phyloP scores from a whole-genome alignment of 495 filamentous ascomycete genomes.

The Pyronema omphalodes region DNA sequence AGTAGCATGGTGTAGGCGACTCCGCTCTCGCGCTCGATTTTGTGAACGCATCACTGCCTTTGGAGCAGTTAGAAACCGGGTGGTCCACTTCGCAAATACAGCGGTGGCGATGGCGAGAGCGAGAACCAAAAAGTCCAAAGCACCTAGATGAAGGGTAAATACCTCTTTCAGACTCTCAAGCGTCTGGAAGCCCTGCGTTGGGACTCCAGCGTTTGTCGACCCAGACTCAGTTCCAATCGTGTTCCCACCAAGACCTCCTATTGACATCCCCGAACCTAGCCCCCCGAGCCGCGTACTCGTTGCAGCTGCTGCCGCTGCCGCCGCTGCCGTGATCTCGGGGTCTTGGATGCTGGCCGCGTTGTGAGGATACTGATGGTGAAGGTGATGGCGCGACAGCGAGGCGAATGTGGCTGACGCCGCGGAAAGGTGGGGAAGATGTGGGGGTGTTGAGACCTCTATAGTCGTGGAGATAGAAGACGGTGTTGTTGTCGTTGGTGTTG shows the following conservation, averaged over 20 bases:
- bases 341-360: neutral
- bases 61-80: slow-evolving; percentile 22
- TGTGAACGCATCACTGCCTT: slow-evolving; percentile 23
- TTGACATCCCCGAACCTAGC: slow-evolving; percentile 2
- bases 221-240: neutral
- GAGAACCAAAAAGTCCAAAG: slow-evolving; percentile 2
- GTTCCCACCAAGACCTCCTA: neutral
- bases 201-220: neutral
- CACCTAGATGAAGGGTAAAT: slow-evolving; percentile 20
- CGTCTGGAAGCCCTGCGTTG: slow-evolving; percentile 13
- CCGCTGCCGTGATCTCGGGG: slow-evolving; percentile 1
- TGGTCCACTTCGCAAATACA: slow-evolving; percentile 1
- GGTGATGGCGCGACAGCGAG: slow-evolving; percentile 4
- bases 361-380: neutral
- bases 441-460: neutral
- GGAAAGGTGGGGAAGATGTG: slow-evolving; percentile 3
- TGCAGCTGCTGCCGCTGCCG: slow-evolving; percentile 6
- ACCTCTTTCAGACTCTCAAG: slow-evolving; percentile 25
- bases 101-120: slow-evolving; percentile 1
- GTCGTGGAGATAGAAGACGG: neutral
- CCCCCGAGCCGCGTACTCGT: slow-evolving; percentile 3
- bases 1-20: slow-evolving; percentile 19
- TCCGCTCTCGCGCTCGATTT: slow-evolving; percentile 18
- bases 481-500: neutral
- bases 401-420: neutral